phyloP scores from a whole-genome alignment of 371 early-diverging fungal species.

The Apophysomyces sp. region DNA sequence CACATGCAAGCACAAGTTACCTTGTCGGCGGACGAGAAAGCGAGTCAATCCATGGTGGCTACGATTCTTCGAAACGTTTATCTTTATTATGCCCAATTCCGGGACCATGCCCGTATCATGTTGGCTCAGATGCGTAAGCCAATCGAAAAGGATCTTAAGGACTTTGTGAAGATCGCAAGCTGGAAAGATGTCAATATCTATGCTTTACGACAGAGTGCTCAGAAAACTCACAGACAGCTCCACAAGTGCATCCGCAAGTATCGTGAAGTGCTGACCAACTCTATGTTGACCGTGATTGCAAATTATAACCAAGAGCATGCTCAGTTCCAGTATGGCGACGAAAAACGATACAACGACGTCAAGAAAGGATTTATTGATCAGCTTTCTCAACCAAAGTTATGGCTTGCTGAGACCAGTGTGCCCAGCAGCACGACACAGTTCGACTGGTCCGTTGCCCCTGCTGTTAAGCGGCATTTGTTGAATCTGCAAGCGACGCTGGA shows the following conservation, averaged over 20 bases:
- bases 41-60: conserved; percentile 26
- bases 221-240: conserved; percentile 87
- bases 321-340: conserved; percentile 54
- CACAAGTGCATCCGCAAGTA: conserved; percentile 90
- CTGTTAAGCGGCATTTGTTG: conserved; percentile 35
- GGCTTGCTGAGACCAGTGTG: conserved; percentile 23
- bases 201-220: conserved; percentile 88
- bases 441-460: conserved; percentile 15
- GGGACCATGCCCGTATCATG: conserved; percentile 49
- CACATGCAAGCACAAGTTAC: conserved; percentile 36
- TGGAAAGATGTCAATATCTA: conserved; percentile 98
- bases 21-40: conserved; percentile 16
- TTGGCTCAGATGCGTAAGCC: conserved; percentile 67
- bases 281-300: conserved; percentile 77
- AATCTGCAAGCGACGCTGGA: conserved; percentile 35
- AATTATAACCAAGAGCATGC: conserved; percentile 57
- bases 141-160: conserved; percentile 86
- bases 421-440: conserved; percentile 5
- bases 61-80: conserved; percentile 58
- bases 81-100: conserved; percentile 82
- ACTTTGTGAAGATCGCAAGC: conserved; percentile 91
- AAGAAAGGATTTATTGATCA: conserved; percentile 35
- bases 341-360: conserved; percentile 40
- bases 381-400: conserved; percentile 26
- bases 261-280: conserved; percentile 68